These are phyloP conservation scores for Metschnikowia chrysomelidarum DNA, from an alignment of 805 yeast species.

Conservation along the genomic window DNA sequence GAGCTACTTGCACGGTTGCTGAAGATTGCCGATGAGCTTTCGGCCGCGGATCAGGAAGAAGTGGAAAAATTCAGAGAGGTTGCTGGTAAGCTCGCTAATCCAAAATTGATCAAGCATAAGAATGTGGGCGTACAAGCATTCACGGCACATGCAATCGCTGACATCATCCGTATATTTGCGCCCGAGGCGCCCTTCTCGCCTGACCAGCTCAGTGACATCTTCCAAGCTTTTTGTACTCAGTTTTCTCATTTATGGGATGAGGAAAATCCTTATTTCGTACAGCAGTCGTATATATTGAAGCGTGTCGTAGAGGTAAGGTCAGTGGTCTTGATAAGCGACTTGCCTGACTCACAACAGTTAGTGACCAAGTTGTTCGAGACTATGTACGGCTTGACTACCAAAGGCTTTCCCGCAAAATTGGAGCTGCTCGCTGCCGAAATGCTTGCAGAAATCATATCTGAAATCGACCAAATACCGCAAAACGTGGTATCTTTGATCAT, in stretches of 20 bases:
- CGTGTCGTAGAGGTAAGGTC: constrained; percentile 74
- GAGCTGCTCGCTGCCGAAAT: constrained; percentile 67
- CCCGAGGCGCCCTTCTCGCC: constrained; percentile 88
- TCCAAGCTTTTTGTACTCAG: constrained; percentile 63
- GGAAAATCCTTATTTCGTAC: constrained; percentile 59
- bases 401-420: constrained; percentile 48
- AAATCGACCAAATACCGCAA: constrained; percentile 62
- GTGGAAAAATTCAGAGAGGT: constrained; percentile 40
- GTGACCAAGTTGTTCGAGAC: constrained; percentile 55
- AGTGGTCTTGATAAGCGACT: constrained; percentile 69
- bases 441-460: constrained; percentile 72
- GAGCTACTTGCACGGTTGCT: constrained; percentile 59
- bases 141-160: constrained; percentile 72
- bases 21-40: constrained; percentile 59
- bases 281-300: constrained; percentile 63
- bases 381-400: constrained; percentile 53
- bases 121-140: constrained; percentile 70
- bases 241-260: constrained; percentile 53
- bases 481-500: constrained; percentile 61
- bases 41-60: constrained; percentile 58
- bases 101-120: constrained; percentile 56
- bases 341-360: constrained; percentile 58
- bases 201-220: constrained; percentile 58
- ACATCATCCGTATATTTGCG: constrained; percentile 73
- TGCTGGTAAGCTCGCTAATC: constrained; percentile 52